A percentile compares a stretch with the other conserved stretches of the same genome.
Conservation (phyloP, 257 asterid genomes). For the Capsicum pubescens region DNA sequence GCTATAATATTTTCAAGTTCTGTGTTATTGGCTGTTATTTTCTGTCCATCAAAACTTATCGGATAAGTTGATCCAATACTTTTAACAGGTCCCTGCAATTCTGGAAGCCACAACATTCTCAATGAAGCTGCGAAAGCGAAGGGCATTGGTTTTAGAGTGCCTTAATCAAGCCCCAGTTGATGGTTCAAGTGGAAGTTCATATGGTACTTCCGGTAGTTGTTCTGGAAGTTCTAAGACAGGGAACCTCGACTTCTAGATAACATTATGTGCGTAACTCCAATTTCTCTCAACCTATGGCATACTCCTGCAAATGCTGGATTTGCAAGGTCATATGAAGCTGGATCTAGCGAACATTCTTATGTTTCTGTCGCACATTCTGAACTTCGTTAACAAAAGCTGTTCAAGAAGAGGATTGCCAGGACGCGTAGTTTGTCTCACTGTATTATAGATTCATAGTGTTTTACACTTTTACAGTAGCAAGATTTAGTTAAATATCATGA, state of each 20-base stretch:
- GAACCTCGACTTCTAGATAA: conserved; percentile 70
- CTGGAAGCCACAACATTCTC: conserved; percentile 85
- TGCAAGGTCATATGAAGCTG: background rate
- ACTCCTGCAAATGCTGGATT: conserved; percentile 14
- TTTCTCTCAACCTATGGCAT: conserved; percentile 8
- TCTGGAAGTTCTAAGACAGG: conserved; percentile 72
- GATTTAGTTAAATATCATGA: background rate
- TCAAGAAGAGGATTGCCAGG: conserved; percentile 14
- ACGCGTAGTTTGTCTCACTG: background rate
- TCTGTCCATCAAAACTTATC: background rate
- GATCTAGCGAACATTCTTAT: background rate
- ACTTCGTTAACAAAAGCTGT: background rate
- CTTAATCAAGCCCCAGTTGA: conserved; percentile 96
- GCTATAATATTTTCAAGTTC: background rate
- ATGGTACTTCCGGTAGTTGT: conserved; percentile 74
- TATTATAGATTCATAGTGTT: background rate
- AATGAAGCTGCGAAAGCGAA: conserved; percentile 77
- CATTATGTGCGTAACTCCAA: background rate
- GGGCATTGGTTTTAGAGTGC: conserved; percentile 71
- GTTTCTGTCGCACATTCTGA: background rate
- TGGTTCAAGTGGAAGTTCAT: conserved; percentile 85
- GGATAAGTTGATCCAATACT: background rate
- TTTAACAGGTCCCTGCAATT: conserved; percentile 75
- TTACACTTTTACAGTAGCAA: conserved; percentile 12
- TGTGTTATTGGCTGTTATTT: background rate